Conservation (phyloP, 176 grass and related monocot species). For the Cenchrus fungigraminus region DNA sequence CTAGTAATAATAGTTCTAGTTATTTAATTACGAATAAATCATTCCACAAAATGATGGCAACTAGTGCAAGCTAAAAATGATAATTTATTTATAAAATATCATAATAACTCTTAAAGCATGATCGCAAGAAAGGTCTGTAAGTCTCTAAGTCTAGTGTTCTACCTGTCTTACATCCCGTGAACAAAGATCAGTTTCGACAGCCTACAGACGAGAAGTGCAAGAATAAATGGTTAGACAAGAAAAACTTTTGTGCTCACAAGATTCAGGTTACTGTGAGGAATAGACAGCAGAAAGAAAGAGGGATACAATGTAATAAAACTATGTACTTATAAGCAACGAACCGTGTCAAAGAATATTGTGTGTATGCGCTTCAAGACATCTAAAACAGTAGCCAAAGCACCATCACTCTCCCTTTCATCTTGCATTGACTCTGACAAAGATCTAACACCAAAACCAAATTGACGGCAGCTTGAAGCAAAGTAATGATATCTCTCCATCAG, state of each 20-base stretch:
- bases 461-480: slow-evolving; percentile 77
- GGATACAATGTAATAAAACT: slow-evolving; percentile 2
- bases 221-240: neutral
- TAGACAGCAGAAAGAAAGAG: neutral
- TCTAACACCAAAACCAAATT: slow-evolving; percentile 61
- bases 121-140: neutral
- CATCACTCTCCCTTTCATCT: slow-evolving; percentile 87
- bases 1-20: neutral
- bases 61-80: neutral
- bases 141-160: neutral
- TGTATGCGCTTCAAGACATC: slow-evolving; percentile 76
- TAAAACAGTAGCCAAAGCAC: slow-evolving; percentile 75
- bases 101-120: neutral
- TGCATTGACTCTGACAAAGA: slow-evolving; percentile 75
- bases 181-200: slow-evolving; percentile 51
- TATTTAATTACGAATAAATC: neutral
- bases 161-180: slow-evolving; percentile 78
- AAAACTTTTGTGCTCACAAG: neutral
- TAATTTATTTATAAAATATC: slow-evolving; percentile 6
- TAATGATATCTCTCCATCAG: slow-evolving; percentile 96
- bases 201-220: slow-evolving; percentile 46
- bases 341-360: slow-evolving; percentile 76
- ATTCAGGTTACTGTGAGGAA: neutral
- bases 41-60: slow-evolving; percentile 8
- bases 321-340: slow-evolving; percentile 43